Evolutionary conservation across 208 protist species (phyloP), one percentile per base, ranked within the genome.

Genomic region (Acanthamoeba divionensis): DNA sequence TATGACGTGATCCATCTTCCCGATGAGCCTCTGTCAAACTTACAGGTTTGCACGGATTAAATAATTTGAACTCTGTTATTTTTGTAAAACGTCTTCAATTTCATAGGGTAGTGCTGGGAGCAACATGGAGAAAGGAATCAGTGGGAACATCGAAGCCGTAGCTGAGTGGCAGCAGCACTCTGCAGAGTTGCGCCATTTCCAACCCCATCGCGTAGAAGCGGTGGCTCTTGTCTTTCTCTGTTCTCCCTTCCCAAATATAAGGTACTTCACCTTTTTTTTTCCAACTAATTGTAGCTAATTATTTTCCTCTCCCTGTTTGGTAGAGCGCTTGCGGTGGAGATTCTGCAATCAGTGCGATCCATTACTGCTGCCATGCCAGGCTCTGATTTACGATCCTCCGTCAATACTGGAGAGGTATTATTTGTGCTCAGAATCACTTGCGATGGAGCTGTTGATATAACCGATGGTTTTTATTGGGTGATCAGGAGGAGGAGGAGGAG

Each of bases 201-300:
- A 75, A 7, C 66, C 66, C 1, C 38, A 41, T 29, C 73, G 73
- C 0, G 50, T 83, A 1, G 73, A 83, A 33, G 73, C 73, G 26
- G 73, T 83, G 73, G 73, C 73, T 3, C 18, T 83, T 31, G 73
- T 57, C 9, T 83, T 83, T 33, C 50, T 83, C 1, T 83, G 73
- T 29, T 29, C 24, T 29, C 50, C 41, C 24, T 62, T 65, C 18
- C 48, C 73, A 45, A 83, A 83, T 38, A 83, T 83, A 13, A 60
- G 52, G 52, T 60, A 24, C n/a, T n/a, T 60, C n/a, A 24, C 18
- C 18, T 24, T 60, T 60, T 60, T 60, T 24, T 18, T 60, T 60
- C 52, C n/a, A 18, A 24, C 52, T 60, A 24, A 18, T 60, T 60
- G 18, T n/a, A 24, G 18, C 52, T 60, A 18, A 18, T 60, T 60